Percentiles rank a stretch among this genome's conserved stretches.
These are phyloP conservation scores for Calonectria hongkongensis DNA, from an alignment of 2,329 filamentous ascomycete species.

Conservation along the genomic window DNA sequence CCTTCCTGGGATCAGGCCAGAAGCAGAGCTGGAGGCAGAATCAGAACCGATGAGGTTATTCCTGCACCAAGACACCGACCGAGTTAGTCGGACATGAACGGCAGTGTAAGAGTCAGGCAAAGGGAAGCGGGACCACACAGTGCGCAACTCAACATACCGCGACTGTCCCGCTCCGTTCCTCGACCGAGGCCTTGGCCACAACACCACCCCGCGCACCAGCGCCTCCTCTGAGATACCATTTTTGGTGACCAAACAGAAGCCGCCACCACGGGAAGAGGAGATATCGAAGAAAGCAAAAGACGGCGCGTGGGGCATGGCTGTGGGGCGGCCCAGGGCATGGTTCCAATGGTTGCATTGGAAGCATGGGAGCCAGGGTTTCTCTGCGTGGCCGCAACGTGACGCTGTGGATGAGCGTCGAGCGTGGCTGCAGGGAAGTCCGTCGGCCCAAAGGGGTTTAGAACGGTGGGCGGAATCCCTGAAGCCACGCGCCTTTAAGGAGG, in stretches of 20 bases:
- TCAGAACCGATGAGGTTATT: slow-evolving; percentile 11
- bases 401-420: slow-evolving; percentile 52
- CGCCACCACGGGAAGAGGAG: slow-evolving; percentile 26
- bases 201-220: slow-evolving; percentile 18
- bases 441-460: slow-evolving; percentile 53
- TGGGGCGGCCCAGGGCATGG: slow-evolving; percentile 41
- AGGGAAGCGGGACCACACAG: slow-evolving; percentile 22
- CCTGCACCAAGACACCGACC: slow-evolving; percentile 7
- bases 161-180: slow-evolving; percentile 30
- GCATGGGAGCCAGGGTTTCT: slow-evolving; percentile 46
- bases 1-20: slow-evolving; percentile 6
- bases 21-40: slow-evolving; percentile 6
- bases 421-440: slow-evolving; percentile 53
- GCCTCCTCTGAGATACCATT: slow-evolving; percentile 25
- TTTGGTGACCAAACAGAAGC: slow-evolving; percentile 19
- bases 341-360: slow-evolving; percentile 47
- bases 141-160: slow-evolving; percentile 16
- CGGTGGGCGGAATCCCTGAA: slow-evolving; percentile 58
- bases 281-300: slow-evolving; percentile 38
- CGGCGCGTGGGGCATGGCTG: slow-evolving; percentile 48
- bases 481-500: slow-evolving; percentile 60
- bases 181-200: not conserved
- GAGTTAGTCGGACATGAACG: not conserved
- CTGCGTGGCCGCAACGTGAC: slow-evolving; percentile 58
- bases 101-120: slow-evolving; percentile 23